These are phyloP conservation scores for Pichiaceae sp. DNA, from an alignment of 1,139 yeast genomes.

Conservation along the genomic window DNA sequence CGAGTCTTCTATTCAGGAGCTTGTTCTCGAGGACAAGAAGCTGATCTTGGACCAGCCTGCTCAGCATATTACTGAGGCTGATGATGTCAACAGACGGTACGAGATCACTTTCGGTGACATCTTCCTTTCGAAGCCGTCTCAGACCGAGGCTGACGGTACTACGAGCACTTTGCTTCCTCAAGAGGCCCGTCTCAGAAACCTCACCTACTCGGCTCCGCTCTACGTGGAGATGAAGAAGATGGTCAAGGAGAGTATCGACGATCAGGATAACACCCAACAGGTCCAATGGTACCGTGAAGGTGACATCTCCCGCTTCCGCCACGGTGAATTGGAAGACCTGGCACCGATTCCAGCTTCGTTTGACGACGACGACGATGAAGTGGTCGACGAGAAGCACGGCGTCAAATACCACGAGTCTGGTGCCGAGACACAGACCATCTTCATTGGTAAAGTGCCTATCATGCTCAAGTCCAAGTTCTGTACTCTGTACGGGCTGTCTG, in stretches of 20 bases:
- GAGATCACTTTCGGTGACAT: slow-evolving; percentile 96
- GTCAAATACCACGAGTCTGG: slow-evolving; percentile 23
- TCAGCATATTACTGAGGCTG: slow-evolving; percentile 87
- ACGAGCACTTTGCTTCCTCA: slow-evolving; percentile 98
- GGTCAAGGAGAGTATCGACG: slow-evolving; percentile 78
- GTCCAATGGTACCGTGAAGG: slow-evolving; percentile 24
- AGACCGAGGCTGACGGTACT: slow-evolving; percentile 99
- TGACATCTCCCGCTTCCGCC: slow-evolving; percentile 28
- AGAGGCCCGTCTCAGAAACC: slow-evolving; percentile 91
- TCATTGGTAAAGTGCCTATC: slow-evolving; percentile 94
- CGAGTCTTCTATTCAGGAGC: slow-evolving; percentile 91
- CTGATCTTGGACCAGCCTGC: slow-evolving; percentile 96
- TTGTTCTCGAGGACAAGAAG: slow-evolving; percentile 93
- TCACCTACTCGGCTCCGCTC: slow-evolving; percentile 92
- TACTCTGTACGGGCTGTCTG: slow-evolving; percentile 86
- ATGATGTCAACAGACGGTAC: slow-evolving; percentile 82
- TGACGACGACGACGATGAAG: slow-evolving; percentile 29
- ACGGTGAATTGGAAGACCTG: slow-evolving; percentile 18
- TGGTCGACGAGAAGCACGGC: slow-evolving; percentile 41
- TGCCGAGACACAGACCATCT: slow-evolving; percentile 40
- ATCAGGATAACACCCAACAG: slow-evolving; percentile 28
- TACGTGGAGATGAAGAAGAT: slow-evolving; percentile 94
- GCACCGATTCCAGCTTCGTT: slow-evolving; percentile 24
- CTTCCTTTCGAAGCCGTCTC: slow-evolving; percentile 92
- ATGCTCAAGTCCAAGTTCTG: slow-evolving; percentile 97